phyloP scores from a whole-genome alignment of 2,329 filamentous ascomycete genomes.

The Fusarium sp. region DNA sequence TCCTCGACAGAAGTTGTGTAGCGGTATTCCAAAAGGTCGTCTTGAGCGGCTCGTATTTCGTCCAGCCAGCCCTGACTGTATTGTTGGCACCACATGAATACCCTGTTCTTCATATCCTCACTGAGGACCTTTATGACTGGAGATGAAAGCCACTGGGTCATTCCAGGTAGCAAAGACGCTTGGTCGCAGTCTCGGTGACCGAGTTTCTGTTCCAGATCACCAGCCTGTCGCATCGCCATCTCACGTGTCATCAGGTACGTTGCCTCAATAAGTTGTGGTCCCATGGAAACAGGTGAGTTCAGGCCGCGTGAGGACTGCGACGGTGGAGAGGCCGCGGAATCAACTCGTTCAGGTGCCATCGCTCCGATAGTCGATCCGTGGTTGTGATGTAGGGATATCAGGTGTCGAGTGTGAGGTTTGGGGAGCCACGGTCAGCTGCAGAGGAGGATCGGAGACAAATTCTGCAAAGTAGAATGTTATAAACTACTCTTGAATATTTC shows the following conservation, averaged over 20 bases:
- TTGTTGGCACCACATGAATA: not conserved
- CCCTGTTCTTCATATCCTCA: constrained; percentile 9
- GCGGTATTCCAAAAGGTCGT: not conserved
- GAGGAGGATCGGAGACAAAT: too few species aligned
- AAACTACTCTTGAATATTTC: not conserved
- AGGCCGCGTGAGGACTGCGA: not conserved
- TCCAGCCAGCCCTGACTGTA: not conserved
- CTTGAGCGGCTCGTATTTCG: not conserved
- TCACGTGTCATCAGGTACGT: constrained; percentile 8
- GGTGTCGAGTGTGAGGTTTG: not conserved
- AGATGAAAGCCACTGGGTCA: not conserved
- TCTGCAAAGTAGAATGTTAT: too few species aligned
- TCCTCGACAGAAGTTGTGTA: not conserved
- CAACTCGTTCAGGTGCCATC: not conserved
- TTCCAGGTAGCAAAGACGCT: not conserved
- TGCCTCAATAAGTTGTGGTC: not conserved
- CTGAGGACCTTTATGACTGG: not conserved
- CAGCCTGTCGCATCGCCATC: not conserved
- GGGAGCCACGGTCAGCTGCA: too few species aligned
- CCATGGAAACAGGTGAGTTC: not conserved
- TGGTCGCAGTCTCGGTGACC: not conserved
- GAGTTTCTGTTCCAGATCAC: not conserved
- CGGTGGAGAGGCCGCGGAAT: not conserved
- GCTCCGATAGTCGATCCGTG: not conserved
- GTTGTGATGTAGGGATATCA: not conserved